A percentile compares a stretch with the other conserved stretches of the same genome.
Conservation (phyloP, 108 stramenopile species). For the Licmophora abbreviata region DNA sequence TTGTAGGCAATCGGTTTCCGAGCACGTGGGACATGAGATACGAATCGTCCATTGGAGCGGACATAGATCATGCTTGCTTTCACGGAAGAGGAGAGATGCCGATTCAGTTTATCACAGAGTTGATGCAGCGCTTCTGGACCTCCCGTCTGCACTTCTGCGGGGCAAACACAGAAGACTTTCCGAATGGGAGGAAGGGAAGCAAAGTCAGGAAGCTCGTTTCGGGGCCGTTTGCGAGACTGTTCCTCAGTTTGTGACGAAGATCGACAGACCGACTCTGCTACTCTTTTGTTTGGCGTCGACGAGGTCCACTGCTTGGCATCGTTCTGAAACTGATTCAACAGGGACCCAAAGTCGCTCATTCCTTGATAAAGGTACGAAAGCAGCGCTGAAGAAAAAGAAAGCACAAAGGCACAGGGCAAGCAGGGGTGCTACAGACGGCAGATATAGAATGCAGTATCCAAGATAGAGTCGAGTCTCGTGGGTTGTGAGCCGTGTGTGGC, state of each 20-base stretch:
- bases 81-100: not conserved
- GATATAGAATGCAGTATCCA: too few relatives aligned
- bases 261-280: not conserved
- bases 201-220: not conserved
- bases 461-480: too few relatives aligned
- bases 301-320: not conserved
- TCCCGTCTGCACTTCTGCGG: constrained; percentile 31
- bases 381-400: too few relatives aligned
- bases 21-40: not conserved
- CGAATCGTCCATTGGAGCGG: not conserved
- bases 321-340: constrained; percentile 6
- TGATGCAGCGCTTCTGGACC: constrained; percentile 54
- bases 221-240: constrained; percentile 4
- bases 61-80: constrained; percentile 12
- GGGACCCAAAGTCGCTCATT: constrained; percentile 5
- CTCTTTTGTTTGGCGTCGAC: not conserved
- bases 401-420: too few relatives aligned
- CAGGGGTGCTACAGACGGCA: too few relatives aligned
- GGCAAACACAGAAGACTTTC: constrained; percentile 37
- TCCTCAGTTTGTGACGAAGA: not conserved
- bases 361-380: too few relatives aligned
- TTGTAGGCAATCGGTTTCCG: constrained; percentile 13
- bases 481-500: too few relatives aligned
- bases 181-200: constrained; percentile 8
- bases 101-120: constrained; percentile 39